Percentiles rank a stretch among this genome's conserved stretches.
Evolutionary conservation across 495 filamentous ascomycete species (phyloP).

Genomic region (Penicillium paxilli): DNA sequence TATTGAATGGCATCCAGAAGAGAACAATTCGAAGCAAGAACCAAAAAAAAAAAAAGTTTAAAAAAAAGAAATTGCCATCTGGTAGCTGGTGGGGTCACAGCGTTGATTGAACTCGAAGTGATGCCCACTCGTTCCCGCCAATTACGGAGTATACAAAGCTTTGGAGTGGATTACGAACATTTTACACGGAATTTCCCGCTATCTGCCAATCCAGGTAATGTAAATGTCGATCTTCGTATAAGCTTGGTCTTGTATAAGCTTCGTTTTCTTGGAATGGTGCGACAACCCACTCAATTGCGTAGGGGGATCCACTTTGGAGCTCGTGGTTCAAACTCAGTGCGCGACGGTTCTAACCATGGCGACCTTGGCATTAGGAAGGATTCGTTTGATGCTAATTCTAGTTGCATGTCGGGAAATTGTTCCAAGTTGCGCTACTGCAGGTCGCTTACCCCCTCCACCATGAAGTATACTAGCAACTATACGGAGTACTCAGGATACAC

Average conservation of each 20-base stretch:
- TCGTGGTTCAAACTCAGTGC: neutral
- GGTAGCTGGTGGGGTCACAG: neutral
- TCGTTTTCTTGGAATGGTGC: neutral
- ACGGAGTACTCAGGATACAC: neutral
- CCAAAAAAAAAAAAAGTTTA: neutral
- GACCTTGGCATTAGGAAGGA: neutral
- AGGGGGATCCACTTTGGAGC: neutral
- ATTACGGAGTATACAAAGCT: neutral
- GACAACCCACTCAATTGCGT: neutral
- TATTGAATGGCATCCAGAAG: neutral
- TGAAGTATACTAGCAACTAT: too few relatives aligned
- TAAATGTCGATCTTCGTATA: neutral
- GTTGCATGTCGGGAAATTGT: neutral
- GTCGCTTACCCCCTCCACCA: neutral
- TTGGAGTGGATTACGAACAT: neutral
- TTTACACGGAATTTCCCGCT: neutral
- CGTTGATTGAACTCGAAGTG: neutral
- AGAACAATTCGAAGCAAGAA: neutral
- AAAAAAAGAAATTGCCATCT: neutral
- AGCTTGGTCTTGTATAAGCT: neutral
- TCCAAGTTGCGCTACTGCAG: neutral
- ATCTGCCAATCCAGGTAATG: neutral
- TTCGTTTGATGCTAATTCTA: neutral
- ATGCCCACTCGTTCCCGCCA: neutral
- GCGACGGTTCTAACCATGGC: neutral